Conservation (phyloP, 345 rosid species). For the Populus davidiana region DNA sequence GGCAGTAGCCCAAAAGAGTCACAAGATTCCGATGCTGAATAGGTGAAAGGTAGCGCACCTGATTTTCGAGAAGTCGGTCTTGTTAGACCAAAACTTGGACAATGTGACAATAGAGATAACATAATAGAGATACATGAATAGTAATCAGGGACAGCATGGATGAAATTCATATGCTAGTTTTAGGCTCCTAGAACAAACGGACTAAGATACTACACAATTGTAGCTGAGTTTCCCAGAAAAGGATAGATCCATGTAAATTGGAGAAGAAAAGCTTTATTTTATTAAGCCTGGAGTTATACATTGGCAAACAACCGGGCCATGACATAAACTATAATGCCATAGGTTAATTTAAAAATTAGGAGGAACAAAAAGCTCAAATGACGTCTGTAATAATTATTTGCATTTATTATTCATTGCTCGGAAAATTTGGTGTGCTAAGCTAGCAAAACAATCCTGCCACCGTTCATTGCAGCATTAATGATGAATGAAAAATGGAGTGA, state of each 20-base stretch:
- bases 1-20: conserved; percentile 84
- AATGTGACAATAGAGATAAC: conserved; percentile 9
- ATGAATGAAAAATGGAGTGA: background rate
- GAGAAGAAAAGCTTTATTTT: background rate
- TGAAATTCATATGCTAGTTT: conserved; percentile 6
- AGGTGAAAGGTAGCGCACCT: conserved; percentile 83
- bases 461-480: background rate
- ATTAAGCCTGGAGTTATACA: conserved; percentile 5
- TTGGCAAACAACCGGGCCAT: background rate
- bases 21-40: conserved; percentile 87
- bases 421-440: conserved; percentile 6
- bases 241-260: background rate
- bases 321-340: background rate
- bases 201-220: background rate
- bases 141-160: background rate
- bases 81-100: conserved; percentile 18
- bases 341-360: background rate
- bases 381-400: background rate
- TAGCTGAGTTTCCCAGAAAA: background rate
- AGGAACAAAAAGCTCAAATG: background rate
- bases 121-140: background rate
- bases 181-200: background rate
- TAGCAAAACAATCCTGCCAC: background rate
- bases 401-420: background rate
- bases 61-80: conserved; percentile 16